These are phyloP conservation scores for Chaetomium olivaceum DNA, from an alignment of 2,329 filamentous ascomycete species.

Conservation along the genomic window DNA sequence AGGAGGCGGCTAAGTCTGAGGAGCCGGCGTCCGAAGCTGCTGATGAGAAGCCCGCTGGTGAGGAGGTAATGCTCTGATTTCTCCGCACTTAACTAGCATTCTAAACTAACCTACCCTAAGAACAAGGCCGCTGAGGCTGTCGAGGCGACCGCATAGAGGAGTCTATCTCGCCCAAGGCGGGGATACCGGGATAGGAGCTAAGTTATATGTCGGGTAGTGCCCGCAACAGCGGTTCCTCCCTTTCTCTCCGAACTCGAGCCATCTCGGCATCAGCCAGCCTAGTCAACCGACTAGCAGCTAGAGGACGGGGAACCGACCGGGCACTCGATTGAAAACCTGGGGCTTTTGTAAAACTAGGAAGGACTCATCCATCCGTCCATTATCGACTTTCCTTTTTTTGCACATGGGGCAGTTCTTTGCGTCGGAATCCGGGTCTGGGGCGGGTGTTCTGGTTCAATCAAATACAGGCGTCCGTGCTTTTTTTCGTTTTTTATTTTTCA, in stretches of 20 bases:
- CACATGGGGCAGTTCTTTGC: constrained; percentile 16
- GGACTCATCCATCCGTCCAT: not conserved
- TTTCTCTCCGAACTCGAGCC: too few relatives aligned
- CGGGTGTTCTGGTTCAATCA: constrained; percentile 23
- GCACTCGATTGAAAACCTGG: not conserved
- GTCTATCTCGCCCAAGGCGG: not conserved
- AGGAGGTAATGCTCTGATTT: constrained; percentile 38
- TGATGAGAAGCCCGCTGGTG: constrained; percentile 38
- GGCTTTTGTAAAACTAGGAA: constrained; percentile 18
- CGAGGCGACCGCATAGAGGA: constrained; percentile 41
- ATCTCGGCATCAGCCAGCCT: not conserved
- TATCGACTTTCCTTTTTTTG: constrained; percentile 7
- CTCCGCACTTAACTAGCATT: not conserved
- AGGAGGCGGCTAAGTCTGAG: constrained; percentile 42
- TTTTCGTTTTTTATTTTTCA: not conserved
- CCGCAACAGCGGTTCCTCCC: not conserved
- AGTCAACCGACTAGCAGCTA: not conserved
- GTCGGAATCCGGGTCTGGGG: constrained; percentile 7
- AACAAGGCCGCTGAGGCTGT: constrained; percentile 39
- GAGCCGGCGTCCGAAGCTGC: constrained; percentile 33
- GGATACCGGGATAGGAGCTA: too few relatives aligned
- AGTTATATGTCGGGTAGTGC: not conserved
- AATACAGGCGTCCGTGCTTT: constrained; percentile 26
- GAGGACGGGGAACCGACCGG: not conserved
- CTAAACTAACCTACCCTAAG: constrained; percentile 20